A percentile compares a stretch with the other conserved stretches of the same genome.
These are phyloP conservation scores for Stagonosporopsis chrysanthemi DNA, from an alignment of 2,329 filamentous ascomycete genomes.

Conservation along the genomic window DNA sequence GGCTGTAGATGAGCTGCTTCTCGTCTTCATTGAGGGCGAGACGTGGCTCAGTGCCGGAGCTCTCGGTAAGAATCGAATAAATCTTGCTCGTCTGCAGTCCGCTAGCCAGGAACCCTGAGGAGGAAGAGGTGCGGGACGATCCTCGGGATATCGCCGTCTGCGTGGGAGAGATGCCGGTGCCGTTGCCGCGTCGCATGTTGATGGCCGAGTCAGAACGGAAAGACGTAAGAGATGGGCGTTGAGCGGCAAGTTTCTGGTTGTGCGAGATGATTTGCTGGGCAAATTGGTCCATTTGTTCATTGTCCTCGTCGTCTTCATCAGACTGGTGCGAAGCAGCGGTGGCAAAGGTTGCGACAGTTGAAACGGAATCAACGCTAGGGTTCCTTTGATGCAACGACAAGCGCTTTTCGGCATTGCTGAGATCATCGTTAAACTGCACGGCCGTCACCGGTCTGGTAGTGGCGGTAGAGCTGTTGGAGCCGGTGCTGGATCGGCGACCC, in stretches of 20 bases:
- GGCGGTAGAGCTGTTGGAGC: constrained; percentile 59
- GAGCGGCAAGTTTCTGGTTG: constrained; percentile 25
- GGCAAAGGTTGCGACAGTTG: constrained; percentile 68
- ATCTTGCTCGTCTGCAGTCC: constrained; percentile 51
- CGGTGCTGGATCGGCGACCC: constrained; percentile 63
- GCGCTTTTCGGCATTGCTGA: constrained; percentile 33
- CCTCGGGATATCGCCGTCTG: constrained; percentile 39
- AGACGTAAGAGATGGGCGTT: constrained; percentile 27
- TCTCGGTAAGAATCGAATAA: constrained; percentile 53
- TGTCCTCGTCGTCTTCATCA: constrained; percentile 49
- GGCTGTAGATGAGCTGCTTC: constrained; percentile 59
- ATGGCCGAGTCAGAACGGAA: constrained; percentile 45
- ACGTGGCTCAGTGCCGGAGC: constrained; percentile 42
- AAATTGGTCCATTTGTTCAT: constrained; percentile 53
- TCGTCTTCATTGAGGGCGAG: constrained; percentile 60
- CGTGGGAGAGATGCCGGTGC: constrained; percentile 34
- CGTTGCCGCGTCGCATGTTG: constrained; percentile 38
- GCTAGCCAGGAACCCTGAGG: constrained; percentile 40
- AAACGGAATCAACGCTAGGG: constrained; percentile 66
- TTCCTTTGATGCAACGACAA: constrained; percentile 57
- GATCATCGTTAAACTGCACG: constrained; percentile 29
- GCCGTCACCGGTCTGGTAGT: constrained; percentile 55
- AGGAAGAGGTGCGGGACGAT: constrained; percentile 40
- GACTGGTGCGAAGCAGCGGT: constrained; percentile 65
- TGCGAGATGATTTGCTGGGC: constrained; percentile 42